Conservation (phyloP, 2,329 filamentous ascomycete genomes). For the Basipetospora chlamydospora region DNA sequence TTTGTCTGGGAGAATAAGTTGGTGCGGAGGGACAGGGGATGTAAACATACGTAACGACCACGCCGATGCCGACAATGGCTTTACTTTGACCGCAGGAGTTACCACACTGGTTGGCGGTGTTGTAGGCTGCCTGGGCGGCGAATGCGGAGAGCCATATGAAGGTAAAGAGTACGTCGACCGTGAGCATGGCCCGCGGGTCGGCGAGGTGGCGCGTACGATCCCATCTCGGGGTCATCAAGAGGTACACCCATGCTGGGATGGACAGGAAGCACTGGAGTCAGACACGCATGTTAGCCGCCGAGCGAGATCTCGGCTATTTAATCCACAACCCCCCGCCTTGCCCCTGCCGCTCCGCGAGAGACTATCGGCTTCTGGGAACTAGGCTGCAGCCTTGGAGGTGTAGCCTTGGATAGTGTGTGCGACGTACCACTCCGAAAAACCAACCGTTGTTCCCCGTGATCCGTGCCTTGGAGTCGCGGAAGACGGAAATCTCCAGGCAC, state of each 20-base stretch:
- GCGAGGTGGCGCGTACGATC: constrained; percentile 46
- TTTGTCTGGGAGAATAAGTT: not conserved
- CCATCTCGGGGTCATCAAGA: constrained; percentile 50
- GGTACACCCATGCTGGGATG: constrained; percentile 49
- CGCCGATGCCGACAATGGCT: constrained; percentile 45
- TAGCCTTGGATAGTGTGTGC: too few relatives aligned
- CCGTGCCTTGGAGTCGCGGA: constrained; percentile 29
- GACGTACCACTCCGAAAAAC: constrained; percentile 48
- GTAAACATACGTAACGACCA: constrained; percentile 43
- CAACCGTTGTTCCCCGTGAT: constrained; percentile 46
- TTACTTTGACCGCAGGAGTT: constrained; percentile 45
- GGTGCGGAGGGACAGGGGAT: not conserved
- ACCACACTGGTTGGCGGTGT: constrained; percentile 39
- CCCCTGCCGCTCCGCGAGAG: too few relatives aligned
- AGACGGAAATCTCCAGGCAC: constrained; percentile 45
- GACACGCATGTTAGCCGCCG: not conserved
- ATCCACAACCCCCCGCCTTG: too few relatives aligned
- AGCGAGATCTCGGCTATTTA: too few relatives aligned
- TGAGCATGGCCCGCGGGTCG: constrained; percentile 45
- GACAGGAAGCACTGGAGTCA: constrained; percentile 47
- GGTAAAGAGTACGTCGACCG: constrained; percentile 40
- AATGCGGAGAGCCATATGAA: constrained; percentile 55
- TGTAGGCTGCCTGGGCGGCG: constrained; percentile 50
- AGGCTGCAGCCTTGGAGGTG: not conserved
- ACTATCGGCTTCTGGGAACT: too few relatives aligned